A percentile compares a stretch with the other conserved stretches of the same genome.
Evolutionary conservation across 2,329 filamentous ascomycete species (phyloP).

Genomic region (Chrysosphaeria jannelii): DNA sequence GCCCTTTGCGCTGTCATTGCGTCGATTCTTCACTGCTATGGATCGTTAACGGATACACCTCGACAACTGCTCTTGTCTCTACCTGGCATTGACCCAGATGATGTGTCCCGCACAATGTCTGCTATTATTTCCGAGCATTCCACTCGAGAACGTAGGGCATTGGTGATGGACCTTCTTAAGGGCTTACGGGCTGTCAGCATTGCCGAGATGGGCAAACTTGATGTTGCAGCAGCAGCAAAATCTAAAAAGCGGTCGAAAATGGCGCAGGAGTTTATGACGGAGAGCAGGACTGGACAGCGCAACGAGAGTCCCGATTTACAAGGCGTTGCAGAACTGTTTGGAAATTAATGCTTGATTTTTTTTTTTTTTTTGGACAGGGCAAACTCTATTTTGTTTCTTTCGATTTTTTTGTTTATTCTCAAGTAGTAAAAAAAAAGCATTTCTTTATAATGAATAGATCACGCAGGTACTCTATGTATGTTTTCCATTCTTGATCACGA

Average conservation of each 20-base stretch:
- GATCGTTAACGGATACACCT: constrained; percentile 36
- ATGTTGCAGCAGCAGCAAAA: constrained; percentile 17
- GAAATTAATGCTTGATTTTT: neutral
- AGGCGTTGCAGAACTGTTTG: constrained; percentile 21
- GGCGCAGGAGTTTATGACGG: constrained; percentile 35
- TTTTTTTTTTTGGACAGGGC: neutral
- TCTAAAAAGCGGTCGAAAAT: constrained; percentile 21
- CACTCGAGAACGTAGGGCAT: constrained; percentile 46
- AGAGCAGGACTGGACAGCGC: constrained; percentile 3
- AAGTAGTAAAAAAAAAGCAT: constrained; percentile 1
- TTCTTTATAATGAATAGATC: too few species aligned
- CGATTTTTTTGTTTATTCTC: neutral
- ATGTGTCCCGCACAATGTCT: constrained; percentile 32
- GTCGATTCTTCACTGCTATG: constrained; percentile 52
- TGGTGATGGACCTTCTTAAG: constrained; percentile 62
- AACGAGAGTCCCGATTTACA: constrained; percentile 18
- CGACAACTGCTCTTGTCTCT: constrained; percentile 47
- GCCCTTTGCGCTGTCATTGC: constrained; percentile 74
- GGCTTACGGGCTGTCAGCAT: constrained; percentile 75
- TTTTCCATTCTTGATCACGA: too few species aligned
- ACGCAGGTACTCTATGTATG: too few species aligned
- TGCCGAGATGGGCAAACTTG: constrained; percentile 70
- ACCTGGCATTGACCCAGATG: constrained; percentile 39
- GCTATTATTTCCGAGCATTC: constrained; percentile 27
- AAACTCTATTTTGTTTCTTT: neutral